Evolutionary conservation across 805 yeast species (phyloP), one percentile per base, ranked within the genome.

Genomic region (Candida morakotiae): DNA sequence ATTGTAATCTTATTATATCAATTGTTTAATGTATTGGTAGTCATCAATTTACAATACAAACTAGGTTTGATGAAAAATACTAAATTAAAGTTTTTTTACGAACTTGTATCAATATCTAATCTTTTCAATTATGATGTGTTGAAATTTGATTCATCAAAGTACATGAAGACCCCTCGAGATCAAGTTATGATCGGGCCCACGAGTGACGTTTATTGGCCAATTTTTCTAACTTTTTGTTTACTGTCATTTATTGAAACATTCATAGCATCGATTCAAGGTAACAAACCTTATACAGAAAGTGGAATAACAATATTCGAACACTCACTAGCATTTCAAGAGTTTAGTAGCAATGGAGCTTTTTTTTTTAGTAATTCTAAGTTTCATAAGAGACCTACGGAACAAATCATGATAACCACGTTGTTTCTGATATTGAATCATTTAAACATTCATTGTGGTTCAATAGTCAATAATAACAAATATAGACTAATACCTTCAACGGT

Each of bases 301-400:
- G 87, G 87, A 0, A 63, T 83, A 44, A 80, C 93, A 0, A 59
- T 84, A 24, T 83, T 84, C 57, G 93, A 85, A 54, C 82, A 79
- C 48, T 81, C 91, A 3, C 55, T 83, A 11, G 85, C 87, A 9
- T 82, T 82, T 51, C 89, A 83, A 49, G 93, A 84, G 47, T 79
- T 73, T 40, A 83, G 73, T 53, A 44, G 47, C 8, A 65, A 69
- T 16, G 60, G 58, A 2, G 48, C 48, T 0, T 45, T 55, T 30
- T 51, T 61, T 35, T 49, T 58, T 29, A 53, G 59, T 9, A 48
- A 46, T 28, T 35, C 41, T 3, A 44, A 41, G 18, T 35, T 43
- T 16, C 46, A 40, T 7, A 40, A 48, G 31, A 60, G 69, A 34
- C 87, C 79, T 22, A 71, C 79, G 1, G 71, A 66, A 34, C 85